A percentile compares a stretch with the other conserved stretches of the same genome.
These are phyloP conservation scores for Botrytis hyacinthi DNA, from an alignment of 2,329 filamentous ascomycete genomes.

Conservation along the genomic window DNA sequence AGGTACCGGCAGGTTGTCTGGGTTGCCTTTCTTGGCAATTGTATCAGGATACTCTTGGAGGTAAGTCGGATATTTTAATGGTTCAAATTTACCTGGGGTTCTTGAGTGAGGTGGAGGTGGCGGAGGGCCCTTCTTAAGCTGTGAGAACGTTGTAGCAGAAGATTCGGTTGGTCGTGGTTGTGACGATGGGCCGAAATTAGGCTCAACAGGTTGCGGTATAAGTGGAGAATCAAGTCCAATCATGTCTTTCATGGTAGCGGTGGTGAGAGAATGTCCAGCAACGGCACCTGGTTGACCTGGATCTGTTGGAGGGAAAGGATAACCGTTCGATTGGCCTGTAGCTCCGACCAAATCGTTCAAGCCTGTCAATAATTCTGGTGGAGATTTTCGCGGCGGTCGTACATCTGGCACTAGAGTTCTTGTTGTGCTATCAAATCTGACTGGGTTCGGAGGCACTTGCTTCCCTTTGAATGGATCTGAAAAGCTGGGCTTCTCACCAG, in stretches of 20 bases:
- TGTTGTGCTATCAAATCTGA: conserved; percentile 38
- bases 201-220: conserved; percentile 26
- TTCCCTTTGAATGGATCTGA: conserved; percentile 26
- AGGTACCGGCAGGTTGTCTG: conserved; percentile 32
- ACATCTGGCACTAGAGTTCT: conserved; percentile 35
- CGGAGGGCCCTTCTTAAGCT: conserved; percentile 34
- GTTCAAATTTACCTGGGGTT: conserved; percentile 40
- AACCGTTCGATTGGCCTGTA: conserved; percentile 32
- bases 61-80: conserved; percentile 40
- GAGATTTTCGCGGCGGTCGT: conserved; percentile 27
- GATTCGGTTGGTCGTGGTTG: not conserved
- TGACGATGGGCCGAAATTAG: conserved; percentile 26
- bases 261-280: conserved; percentile 32
- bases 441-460: conserved; percentile 27
- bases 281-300: conserved; percentile 34
- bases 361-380: conserved; percentile 33
- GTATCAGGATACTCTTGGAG: conserved; percentile 41
- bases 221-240: conserved; percentile 30
- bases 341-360: conserved; percentile 28
- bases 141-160: not conserved
- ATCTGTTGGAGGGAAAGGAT: conserved; percentile 38
- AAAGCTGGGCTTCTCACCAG: conserved; percentile 30
- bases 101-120: conserved; percentile 33
- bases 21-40: conserved; percentile 31
- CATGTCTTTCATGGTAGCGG: conserved; percentile 32